A percentile compares a stretch with the other conserved stretches of the same genome.
phyloP scores from a whole-genome alignment of 192 early-diverging fungal species.

The Coemansia brasiliensis region DNA sequence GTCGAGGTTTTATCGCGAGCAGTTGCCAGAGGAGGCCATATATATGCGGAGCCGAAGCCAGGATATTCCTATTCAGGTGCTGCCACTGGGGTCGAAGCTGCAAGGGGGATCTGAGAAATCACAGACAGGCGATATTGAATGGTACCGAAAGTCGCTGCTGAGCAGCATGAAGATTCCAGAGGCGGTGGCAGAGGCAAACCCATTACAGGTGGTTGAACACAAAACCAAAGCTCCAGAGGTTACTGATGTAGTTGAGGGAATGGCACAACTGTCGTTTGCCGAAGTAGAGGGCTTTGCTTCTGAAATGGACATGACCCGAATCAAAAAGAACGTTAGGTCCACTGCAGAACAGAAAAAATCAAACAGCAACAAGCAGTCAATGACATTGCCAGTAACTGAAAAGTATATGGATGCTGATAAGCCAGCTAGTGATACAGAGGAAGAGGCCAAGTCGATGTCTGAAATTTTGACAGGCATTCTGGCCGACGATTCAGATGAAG shows the following conservation, averaged over 20 bases:
- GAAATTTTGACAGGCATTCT: not conserved
- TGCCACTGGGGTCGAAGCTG: slow-evolving; percentile 12
- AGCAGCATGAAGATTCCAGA: slow-evolving; percentile 40
- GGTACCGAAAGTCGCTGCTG: slow-evolving; percentile 34
- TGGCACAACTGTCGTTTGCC: slow-evolving; percentile 38
- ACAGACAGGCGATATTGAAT: slow-evolving; percentile 6
- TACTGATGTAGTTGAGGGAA: slow-evolving; percentile 18
- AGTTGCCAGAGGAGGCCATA: slow-evolving; percentile 74
- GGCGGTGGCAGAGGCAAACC: slow-evolving; percentile 16
- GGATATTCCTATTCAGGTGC: slow-evolving; percentile 19
- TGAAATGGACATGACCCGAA: slow-evolving; percentile 21
- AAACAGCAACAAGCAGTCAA: not conserved
- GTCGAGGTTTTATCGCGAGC: slow-evolving; percentile 66
- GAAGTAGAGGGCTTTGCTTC: slow-evolving; percentile 51
- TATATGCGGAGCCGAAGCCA: slow-evolving; percentile 59
- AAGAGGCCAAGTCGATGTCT: not conserved
- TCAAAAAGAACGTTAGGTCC: slow-evolving; percentile 20
- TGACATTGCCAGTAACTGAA: not conserved
- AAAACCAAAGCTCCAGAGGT: not conserved
- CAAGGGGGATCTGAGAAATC: not conserved
- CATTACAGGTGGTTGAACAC: slow-evolving; percentile 40
- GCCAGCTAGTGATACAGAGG: slow-evolving; percentile 6
- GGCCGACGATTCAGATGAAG: not conserved
- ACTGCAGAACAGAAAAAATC: not conserved
- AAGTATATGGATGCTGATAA: not conserved